Base-by-base conservation (phyloP, 2,329 filamentous ascomycete species). In the Exophiala oligosperma region DNA sequence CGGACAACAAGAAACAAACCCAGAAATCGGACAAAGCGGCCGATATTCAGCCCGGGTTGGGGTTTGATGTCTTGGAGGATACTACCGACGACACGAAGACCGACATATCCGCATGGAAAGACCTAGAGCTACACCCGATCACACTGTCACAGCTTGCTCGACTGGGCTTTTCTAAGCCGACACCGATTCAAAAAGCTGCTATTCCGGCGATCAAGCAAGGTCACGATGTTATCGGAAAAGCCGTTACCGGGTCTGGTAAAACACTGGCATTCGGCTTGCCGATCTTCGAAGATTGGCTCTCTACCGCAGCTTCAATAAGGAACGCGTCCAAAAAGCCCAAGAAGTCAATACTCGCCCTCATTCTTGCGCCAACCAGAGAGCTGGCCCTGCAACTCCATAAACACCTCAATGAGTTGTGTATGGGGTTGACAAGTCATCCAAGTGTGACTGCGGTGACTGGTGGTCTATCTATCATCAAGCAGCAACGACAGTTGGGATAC, bases 261-360 rank as follows among this genome's bases (percentile, higher is more conserved):
- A 99, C 94, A 0, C 78, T 99, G 46, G 93, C 94, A 0, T 99
- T 96, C 73, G 91, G 89, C 1, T 92, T 99, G 62, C 94, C 94
- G 0, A 94, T 99, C 56, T 79, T 97, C 8, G 92, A 99, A 73
- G 81, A 83, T 55, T 97, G 88, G 80, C 75, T 99, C 5, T 47
- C 49, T 2, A 52, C 21, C 4, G 24, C 49, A 12, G 5, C 28
- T 17, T 9, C n/a, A 24, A 43, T 46, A 21, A 54, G 56, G 7
- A 47, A 40, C 12, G 32, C 32, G 2, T 26, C 55, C 11, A 81
- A 28, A 24, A 58, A 55, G 23, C 11, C 26, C 56, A 58, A 55
- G 24, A 21, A 43, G 1, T 89, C 92, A 0, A 81, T 88, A 54
- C 52, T 59, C 2, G 91, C 91, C 1, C 76, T 99, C 44, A 86